A percentile compares a stretch with the other conserved stretches of the same genome.
phyloP scores from a whole-genome alignment of 805 yeast species.

The Candida schatavii region DNA sequence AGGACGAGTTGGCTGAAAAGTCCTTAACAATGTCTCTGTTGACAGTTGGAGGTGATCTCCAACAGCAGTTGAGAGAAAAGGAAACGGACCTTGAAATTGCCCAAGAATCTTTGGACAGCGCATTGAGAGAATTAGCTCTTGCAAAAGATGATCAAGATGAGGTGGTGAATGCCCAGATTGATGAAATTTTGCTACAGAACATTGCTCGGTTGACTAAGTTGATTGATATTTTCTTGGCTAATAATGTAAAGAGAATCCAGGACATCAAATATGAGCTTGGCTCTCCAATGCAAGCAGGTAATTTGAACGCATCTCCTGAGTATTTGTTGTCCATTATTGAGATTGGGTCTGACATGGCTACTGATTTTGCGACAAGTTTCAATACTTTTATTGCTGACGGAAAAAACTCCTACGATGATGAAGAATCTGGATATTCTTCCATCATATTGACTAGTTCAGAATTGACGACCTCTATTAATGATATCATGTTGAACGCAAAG shows the following conservation, averaged over 20 bases:
- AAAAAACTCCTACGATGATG: slow-evolving; percentile 39
- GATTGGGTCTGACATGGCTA: slow-evolving; percentile 64
- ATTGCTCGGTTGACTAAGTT: slow-evolving; percentile 47
- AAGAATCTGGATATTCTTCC: slow-evolving; percentile 55
- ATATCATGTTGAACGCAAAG: slow-evolving; percentile 62
- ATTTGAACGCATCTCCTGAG: slow-evolving; percentile 70
- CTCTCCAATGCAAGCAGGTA: slow-evolving; percentile 82
- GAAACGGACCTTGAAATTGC: slow-evolving; percentile 78
- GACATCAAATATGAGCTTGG: slow-evolving; percentile 66
- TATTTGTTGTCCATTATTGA: slow-evolving; percentile 68
- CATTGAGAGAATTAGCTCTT: slow-evolving; percentile 57
- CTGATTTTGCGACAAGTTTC: slow-evolving; percentile 77
- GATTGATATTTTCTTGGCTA: slow-evolving; percentile 67
- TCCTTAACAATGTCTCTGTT: slow-evolving; percentile 19
- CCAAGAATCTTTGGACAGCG: slow-evolving; percentile 75
- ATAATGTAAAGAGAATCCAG: slow-evolving; percentile 72
- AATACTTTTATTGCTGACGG: slow-evolving; percentile 78
- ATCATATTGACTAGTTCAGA: slow-evolving; percentile 62
- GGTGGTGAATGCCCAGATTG: slow-evolving; percentile 59
- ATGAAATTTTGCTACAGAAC: slow-evolving; percentile 47
- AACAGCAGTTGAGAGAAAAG: slow-evolving; percentile 54
- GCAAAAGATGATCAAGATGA: slow-evolving; percentile 48
- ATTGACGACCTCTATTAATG: slow-evolving; percentile 60
- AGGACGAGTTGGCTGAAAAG: slow-evolving; percentile 42
- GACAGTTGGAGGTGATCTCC: slow-evolving; percentile 30